These are phyloP conservation scores for Talaromyces liani DNA, from an alignment of 495 filamentous ascomycete genomes.

Conservation along the genomic window DNA sequence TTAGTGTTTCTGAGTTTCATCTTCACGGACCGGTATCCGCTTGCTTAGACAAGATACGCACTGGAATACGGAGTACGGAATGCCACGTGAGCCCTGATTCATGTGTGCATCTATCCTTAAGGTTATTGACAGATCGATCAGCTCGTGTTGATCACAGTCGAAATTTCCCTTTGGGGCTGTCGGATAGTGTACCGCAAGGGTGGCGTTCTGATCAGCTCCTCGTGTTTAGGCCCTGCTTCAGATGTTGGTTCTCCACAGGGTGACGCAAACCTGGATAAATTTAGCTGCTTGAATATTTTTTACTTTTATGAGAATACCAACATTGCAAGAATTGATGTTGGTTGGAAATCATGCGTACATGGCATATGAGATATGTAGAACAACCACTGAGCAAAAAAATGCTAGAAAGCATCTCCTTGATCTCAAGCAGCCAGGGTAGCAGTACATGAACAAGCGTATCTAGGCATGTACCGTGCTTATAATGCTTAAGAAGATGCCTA, in stretches of 20 bases:
- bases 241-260: conserved; percentile 6
- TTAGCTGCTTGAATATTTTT: not conserved
- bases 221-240: not conserved
- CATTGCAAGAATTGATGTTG: not conserved
- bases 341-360: not conserved
- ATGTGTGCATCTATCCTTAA: not conserved
- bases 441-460: not conserved
- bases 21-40: not conserved
- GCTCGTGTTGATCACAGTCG: not conserved
- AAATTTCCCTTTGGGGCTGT: not conserved
- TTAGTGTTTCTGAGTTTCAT: not conserved
- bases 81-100: not conserved
- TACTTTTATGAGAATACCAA: not conserved
- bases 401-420: not conserved
- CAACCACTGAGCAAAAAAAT: not conserved
- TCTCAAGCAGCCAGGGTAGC: not conserved
- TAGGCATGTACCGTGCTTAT: not conserved
- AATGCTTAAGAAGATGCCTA: not conserved
- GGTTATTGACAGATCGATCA: not conserved
- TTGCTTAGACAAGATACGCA: not conserved
- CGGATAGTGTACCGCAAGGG: not conserved
- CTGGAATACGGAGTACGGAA: not conserved
- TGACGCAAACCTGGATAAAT: conserved; percentile 2
- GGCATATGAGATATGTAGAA: not conserved
- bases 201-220: conserved; percentile 3